Evolutionary conservation across 1,139 yeast genomes (phyloP), one percentile per base, ranked within the genome.

Genomic region (Suhomyces kunorum): DNA sequence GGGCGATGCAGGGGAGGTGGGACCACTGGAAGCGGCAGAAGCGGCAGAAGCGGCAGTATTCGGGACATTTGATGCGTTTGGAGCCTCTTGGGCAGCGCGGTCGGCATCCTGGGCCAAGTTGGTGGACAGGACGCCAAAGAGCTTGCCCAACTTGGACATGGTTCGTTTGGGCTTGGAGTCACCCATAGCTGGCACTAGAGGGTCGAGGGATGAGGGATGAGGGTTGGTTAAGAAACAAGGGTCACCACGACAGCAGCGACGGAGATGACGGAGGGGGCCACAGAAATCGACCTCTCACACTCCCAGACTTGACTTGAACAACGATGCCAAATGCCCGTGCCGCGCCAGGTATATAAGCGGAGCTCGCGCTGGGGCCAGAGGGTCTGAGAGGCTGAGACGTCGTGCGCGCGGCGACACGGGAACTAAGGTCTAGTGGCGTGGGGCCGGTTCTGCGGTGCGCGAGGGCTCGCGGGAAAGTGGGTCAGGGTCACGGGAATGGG

Each of bases 91-190:
- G 14, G 35, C 24, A 23, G 32, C 28, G 16, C 32, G 28, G 8
- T 37, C 40, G 5, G 40, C 27, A 5, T 40, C 44, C 18, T 43
- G 54, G 26, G 46, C 39, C 32, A 59, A 51, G 42, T 56, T 62
- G 15, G 61, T 53, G 18, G 59, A 51, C 54, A 60, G 62, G 18
- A 59, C 62, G 9, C 70, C 70, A 47, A 66, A 65, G 40, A 66
- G 56, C 50, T 63, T 63, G 17, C 69, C 70, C 38, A 64, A 47
- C 45, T 59, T 59, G 32, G 61, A 51, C 38, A 63, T 50, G 26
- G 64, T 59, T 42, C 59, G 62, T 42, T 60, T 63, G 20, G 64
- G 56, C 42, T 59, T 62, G 32, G 59, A 44, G 27, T 40, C 68
- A 17, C 61, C 63, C 67, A 62, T 63, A 18, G 32, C 16, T n/a